Conservation (phyloP, 2,329 filamentous ascomycete genomes). For the Cordyceps cateniannulata region DNA sequence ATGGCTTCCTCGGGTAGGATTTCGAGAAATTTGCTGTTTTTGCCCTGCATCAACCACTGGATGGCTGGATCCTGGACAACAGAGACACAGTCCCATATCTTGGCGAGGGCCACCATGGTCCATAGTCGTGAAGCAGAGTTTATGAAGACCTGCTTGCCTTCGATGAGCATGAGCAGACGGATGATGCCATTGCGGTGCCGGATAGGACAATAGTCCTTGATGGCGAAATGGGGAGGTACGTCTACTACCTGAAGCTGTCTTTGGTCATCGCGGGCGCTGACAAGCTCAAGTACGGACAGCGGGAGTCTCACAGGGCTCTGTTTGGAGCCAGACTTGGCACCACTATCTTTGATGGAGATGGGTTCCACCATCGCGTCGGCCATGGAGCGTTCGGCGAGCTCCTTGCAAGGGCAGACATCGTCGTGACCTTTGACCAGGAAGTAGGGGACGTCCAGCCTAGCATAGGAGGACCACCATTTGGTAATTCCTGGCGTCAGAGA, state of each 20-base stretch:
- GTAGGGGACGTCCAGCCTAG: slow-evolving; percentile 26
- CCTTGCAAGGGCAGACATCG: slow-evolving; percentile 30
- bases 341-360: background rate
- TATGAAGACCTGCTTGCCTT: slow-evolving; percentile 46
- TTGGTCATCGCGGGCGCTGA: background rate
- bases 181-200: slow-evolving; percentile 60
- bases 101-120: slow-evolving; percentile 58
- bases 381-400: background rate
- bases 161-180: slow-evolving; percentile 52
- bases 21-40: slow-evolving; percentile 55
- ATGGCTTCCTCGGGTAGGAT: slow-evolving; percentile 56
- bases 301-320: background rate
- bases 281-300: background rate
- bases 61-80: slow-evolving; percentile 43
- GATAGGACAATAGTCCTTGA: slow-evolving; percentile 56
- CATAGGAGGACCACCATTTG: slow-evolving; percentile 43
- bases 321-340: background rate
- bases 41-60: slow-evolving; percentile 50
- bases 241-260: background rate
- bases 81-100: slow-evolving; percentile 46
- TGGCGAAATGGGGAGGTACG: slow-evolving; percentile 26
- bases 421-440: slow-evolving; percentile 34
- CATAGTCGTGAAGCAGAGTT: slow-evolving; percentile 62
- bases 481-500: slow-evolving; percentile 50
- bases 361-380: background rate